Conservation (phyloP, 78 protist species). For the Dictyostelium citrinum region DNA sequence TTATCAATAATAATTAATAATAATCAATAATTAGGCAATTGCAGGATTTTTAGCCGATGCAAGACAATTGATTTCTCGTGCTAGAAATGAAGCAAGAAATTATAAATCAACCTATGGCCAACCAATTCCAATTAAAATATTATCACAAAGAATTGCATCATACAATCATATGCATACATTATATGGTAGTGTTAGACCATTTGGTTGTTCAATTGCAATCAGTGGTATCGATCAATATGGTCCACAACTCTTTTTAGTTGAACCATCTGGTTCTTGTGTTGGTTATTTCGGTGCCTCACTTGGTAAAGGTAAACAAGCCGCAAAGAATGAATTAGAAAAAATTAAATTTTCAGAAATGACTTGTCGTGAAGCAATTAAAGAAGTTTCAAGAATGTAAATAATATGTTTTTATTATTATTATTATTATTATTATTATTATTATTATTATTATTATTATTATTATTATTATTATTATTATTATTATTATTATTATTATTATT, state of each 20-base stretch:
- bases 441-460: background rate
- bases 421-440: too few relatives aligned
- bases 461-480: background rate
- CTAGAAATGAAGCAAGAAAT: constrained; percentile 89
- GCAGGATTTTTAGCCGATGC: constrained; percentile 96
- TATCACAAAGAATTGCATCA: constrained; percentile 67
- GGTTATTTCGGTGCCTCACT: constrained; percentile 89
- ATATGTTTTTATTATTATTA: background rate
- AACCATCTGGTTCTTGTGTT: constrained; percentile 95
- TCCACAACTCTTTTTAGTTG: constrained; percentile 93
- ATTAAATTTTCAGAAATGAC: constrained; percentile 86
- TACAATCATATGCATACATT: constrained; percentile 88
- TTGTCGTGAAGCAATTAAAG: constrained; percentile 89
- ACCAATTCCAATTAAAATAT: constrained; percentile 87
- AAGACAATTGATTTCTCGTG: constrained; percentile 89
- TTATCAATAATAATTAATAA: too few relatives aligned
- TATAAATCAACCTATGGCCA: constrained; percentile 81
- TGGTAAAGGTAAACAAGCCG: constrained; percentile 96
- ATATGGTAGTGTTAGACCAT: constrained; percentile 95
- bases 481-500: background rate
- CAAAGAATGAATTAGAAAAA: constrained; percentile 97
- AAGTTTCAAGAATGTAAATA: constrained; percentile 89
- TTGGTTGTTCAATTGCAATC: constrained; percentile 93
- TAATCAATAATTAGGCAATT: constrained; percentile 41
- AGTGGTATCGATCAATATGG: constrained; percentile 87